Percentiles rank a stretch among this genome's conserved stretches.
These are phyloP conservation scores for Calonectria multiphialidica DNA, from an alignment of 2,329 filamentous ascomycete species.

Conservation along the genomic window DNA sequence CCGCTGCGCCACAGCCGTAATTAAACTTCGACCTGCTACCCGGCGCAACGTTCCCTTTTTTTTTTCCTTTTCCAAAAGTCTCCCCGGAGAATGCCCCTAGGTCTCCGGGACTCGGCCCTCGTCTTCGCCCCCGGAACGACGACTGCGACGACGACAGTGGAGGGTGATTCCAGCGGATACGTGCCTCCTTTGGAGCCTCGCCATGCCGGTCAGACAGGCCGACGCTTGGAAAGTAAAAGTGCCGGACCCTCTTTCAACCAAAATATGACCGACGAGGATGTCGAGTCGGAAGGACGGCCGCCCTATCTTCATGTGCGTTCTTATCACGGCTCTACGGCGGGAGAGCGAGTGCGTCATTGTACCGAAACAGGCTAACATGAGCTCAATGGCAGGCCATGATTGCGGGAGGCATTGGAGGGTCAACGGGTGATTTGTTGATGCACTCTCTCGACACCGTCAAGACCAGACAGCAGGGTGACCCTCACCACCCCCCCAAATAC, in stretches of 20 bases:
- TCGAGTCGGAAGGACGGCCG: slow-evolving; percentile 57
- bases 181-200: slow-evolving; percentile 42
- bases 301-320: slow-evolving; percentile 58
- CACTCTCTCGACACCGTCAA: slow-evolving; percentile 99
- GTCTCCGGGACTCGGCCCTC: slow-evolving; percentile 39
- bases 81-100: slow-evolving; percentile 42
- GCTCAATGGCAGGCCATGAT: slow-evolving; percentile 81
- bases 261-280: slow-evolving; percentile 53
- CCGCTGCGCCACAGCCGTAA: slow-evolving; percentile 6
- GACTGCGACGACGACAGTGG: slow-evolving; percentile 20
- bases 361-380: slow-evolving; percentile 33
- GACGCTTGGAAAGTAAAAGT: slow-evolving; percentile 41
- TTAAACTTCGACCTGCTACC: slow-evolving; percentile 8
- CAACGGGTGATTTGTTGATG: slow-evolving; percentile 97
- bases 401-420: slow-evolving; percentile 92
- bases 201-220: slow-evolving; percentile 47
- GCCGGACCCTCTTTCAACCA: slow-evolving; percentile 40
- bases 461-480: slow-evolving; percentile 96
- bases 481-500: slow-evolving; percentile 92
- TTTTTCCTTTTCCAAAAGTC: background rate
- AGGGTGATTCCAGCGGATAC: slow-evolving; percentile 32
- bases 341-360: background rate
- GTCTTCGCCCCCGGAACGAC: slow-evolving; percentile 39
- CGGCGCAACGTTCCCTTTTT: slow-evolving; percentile 26
- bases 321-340: background rate